Base-by-base conservation (phyloP, 108 stramenopile genomes). In the Chaetoceros tenuissimus region DNA sequence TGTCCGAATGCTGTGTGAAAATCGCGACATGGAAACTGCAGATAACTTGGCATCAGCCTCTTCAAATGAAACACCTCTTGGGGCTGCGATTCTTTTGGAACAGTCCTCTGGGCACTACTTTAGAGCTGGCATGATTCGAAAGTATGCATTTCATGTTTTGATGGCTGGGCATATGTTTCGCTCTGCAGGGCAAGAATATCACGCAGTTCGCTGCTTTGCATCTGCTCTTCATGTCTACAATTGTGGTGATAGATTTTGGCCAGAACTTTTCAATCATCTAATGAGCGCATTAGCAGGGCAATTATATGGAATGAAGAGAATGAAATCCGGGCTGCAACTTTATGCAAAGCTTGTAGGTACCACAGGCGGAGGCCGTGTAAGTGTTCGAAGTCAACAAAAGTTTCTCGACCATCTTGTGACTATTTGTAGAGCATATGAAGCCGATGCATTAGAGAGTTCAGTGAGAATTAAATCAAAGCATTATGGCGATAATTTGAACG, bases 151-250 rank as follows among this genome's bases (percentile, higher is more conserved):
- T 63, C 91, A 92, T 65, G 89, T 92, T 82, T 79, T 92, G 55
- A 88, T 92, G 87, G 80, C 81, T 51, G 91, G 91, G 13, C 91
- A 92, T 63, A 89, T 92, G 91, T 92, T 86, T 65, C 82, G 86
- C 54, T 77, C 82, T 46, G 84, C 82, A 13, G 63, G 60, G 20
- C 90, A 88, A 73, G 81, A 92, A 16, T 77, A 82, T 22, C 90
- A 92, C 60, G 86, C 86, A 29, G 84, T 92, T 61, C 85, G 90
- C 17, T 92, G 90, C 62, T 92, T 92, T 51, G 69, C 84, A 2
- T 79, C 79, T 22, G 80, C 85, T 22, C 68, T 92, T 20, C 80
- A 80, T 57, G 70, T 92, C 2, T 92, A 92, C 48, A 79, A 82
- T 0, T 53, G 75, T 55, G 80, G 77, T 5, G 63, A 71, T 43